phyloP scores from a whole-genome alignment of 495 filamentous ascomycete genomes.

The Xylaria scruposa region DNA sequence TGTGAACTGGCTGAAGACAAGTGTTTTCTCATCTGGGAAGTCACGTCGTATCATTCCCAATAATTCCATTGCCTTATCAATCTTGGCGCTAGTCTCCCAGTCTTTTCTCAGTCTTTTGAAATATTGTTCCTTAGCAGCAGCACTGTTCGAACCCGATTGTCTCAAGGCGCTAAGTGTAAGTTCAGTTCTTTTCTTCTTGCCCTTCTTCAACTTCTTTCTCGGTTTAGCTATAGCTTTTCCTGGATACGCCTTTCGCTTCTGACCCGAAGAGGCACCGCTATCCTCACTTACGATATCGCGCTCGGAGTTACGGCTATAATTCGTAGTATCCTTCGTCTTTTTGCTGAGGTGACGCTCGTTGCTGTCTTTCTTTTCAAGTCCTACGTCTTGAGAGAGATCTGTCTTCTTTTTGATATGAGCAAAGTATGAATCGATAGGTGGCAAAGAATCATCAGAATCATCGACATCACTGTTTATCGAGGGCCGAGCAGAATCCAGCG shows the following conservation, averaged over 20 bases:
- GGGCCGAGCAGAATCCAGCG: neutral
- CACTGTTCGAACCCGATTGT: conserved; percentile 64
- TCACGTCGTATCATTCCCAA: conserved; percentile 46
- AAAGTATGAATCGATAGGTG: conserved; percentile 10
- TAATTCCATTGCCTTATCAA: conserved; percentile 74
- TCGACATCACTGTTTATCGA: neutral
- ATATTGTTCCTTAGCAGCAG: conserved; percentile 61
- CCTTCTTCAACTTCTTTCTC: conserved; percentile 38
- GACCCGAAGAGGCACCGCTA: neutral
- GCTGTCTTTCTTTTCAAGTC: neutral
- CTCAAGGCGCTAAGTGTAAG: conserved; percentile 67
- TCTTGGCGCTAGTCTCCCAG: conserved; percentile 74
- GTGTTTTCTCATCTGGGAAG: conserved; percentile 73
- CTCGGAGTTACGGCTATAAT: neutral
- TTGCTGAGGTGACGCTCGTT: neutral
- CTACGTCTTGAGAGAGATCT: neutral
- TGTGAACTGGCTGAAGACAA: conserved; percentile 94
- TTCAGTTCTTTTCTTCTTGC: conserved; percentile 53
- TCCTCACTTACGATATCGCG: neutral
- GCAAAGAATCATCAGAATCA: conserved; percentile 26
- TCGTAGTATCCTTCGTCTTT: neutral
- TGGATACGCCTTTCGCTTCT: conserved; percentile 32
- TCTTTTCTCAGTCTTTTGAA: conserved; percentile 68
- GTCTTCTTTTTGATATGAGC: conserved; percentile 1
- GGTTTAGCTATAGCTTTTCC: conserved; percentile 26